phyloP scores from a whole-genome alignment of 2,329 filamentous ascomycete species.

The Passalora sequoiae region DNA sequence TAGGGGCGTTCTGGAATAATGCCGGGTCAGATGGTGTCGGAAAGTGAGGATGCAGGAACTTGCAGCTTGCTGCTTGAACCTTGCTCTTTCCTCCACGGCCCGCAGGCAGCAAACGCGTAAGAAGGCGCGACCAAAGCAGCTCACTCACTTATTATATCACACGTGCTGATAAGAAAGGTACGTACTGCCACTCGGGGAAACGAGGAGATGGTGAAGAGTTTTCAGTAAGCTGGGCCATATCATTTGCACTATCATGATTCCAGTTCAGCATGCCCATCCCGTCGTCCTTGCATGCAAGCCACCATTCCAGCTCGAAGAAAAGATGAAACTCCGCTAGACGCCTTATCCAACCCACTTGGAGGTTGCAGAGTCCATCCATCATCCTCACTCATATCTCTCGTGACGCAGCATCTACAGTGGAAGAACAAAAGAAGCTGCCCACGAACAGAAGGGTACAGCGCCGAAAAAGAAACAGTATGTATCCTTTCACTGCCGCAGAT shows the following conservation, averaged over 20 bases:
- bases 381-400: slow-evolving; percentile 6
- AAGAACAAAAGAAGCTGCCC: slow-evolving; percentile 1
- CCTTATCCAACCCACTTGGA: slow-evolving; percentile 4
- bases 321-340: slow-evolving; percentile 5
- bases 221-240: not conserved
- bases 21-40: too few relatives aligned
- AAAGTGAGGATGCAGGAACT: too few relatives aligned
- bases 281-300: slow-evolving; percentile 10
- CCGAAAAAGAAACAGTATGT: slow-evolving; percentile 11
- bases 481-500: slow-evolving; percentile 8
- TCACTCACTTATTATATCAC: not conserved
- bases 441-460: not conserved
- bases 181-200: slow-evolving; percentile 1
- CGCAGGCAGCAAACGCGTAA: not conserved
- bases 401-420: slow-evolving; percentile 8
- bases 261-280: not conserved
- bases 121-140: not conserved
- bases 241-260: slow-evolving; percentile 3
- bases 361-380: slow-evolving; percentile 4
- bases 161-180: slow-evolving; percentile 5
- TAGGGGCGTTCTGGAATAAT: not conserved
- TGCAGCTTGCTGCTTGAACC: too few relatives aligned
- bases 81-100: too few relatives aligned
- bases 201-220: not conserved
- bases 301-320: not conserved